These are phyloP conservation scores for Entomortierella lignicola DNA, from an alignment of 192 early-diverging fungal genomes.

Conservation along the genomic window DNA sequence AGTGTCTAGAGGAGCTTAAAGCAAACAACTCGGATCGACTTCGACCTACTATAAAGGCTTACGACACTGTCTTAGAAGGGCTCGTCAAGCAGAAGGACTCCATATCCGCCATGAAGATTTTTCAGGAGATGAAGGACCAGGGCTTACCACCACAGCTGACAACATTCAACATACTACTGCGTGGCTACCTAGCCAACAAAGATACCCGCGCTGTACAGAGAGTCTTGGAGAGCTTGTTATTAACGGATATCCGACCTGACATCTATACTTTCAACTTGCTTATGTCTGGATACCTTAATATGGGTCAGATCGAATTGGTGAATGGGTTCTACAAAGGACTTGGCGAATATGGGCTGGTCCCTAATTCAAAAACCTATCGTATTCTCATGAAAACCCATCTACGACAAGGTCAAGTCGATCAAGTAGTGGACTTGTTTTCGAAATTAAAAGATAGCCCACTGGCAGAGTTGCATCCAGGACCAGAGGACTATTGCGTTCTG, in stretches of 20 bases:
- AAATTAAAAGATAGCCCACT: constrained; percentile 36
- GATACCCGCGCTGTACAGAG: constrained; percentile 26
- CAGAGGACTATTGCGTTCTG: constrained; percentile 36
- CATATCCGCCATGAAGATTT: constrained; percentile 2
- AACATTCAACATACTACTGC: constrained; percentile 42
- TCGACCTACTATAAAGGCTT: constrained; percentile 15
- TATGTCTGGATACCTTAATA: constrained; percentile 48
- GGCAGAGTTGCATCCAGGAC: constrained; percentile 12
- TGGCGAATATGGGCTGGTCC: constrained; percentile 44
- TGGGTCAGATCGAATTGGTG: constrained; percentile 43
- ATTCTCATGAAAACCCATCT: constrained; percentile 42
- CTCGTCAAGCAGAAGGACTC: constrained; percentile 24
- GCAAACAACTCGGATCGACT: constrained; percentile 3
- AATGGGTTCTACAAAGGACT: constrained; percentile 50
- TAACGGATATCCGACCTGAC: constrained; percentile 39
- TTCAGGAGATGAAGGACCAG: constrained; percentile 44
- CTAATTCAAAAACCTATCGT: constrained; percentile 42
- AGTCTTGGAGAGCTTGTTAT: constrained; percentile 28
- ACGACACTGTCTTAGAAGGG: constrained; percentile 27
- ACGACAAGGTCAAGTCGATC: constrained; percentile 22
- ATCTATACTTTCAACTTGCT: constrained; percentile 49
- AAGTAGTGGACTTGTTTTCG: constrained; percentile 29
- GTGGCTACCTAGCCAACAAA: constrained; percentile 36
- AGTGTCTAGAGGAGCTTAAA: constrained; percentile 43
- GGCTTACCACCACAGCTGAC: constrained; percentile 22